These are phyloP conservation scores for Vachellia collinsii DNA, from an alignment of 306 rosid species.

Conservation along the genomic window DNA sequence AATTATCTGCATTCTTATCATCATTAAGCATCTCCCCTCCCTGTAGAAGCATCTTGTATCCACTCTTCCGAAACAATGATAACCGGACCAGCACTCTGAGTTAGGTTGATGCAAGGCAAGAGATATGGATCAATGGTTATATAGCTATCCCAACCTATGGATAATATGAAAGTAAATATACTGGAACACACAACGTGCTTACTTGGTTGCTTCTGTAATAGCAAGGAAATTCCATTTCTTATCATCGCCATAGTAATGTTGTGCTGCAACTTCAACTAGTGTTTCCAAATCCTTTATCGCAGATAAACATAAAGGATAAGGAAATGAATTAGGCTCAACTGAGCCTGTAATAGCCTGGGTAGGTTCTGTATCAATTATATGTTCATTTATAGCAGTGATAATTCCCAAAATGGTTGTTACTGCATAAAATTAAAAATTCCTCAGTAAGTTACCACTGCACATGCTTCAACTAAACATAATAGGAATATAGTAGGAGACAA, in stretches of 20 bases:
- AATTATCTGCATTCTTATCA: constrained; percentile 39
- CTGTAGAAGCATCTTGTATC: constrained; percentile 81
- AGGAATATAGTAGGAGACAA: constrained; percentile 23
- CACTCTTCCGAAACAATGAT: constrained; percentile 81
- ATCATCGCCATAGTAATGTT: constrained; percentile 84
- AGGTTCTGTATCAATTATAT: constrained; percentile 74
- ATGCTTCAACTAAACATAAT: constrained; percentile 10
- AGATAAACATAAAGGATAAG: constrained; percentile 82
- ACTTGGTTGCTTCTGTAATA: constrained; percentile 84
- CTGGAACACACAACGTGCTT: constrained; percentile 44
- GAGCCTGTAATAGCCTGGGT: constrained; percentile 48
- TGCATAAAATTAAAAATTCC: constrained; percentile 51
- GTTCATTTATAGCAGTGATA: constrained; percentile 85
- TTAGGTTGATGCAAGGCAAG: constrained; percentile 42
- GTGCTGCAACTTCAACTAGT: constrained; percentile 86
- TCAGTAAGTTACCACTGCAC: constrained; percentile 26
- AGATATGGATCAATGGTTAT: constrained; percentile 17
- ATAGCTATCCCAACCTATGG: constrained; percentile 27
- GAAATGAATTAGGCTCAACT: constrained; percentile 60
- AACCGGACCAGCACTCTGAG: constrained; percentile 83
- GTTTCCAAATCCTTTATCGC: constrained; percentile 91
- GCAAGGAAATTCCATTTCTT: constrained; percentile 96
- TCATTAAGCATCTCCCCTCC: constrained; percentile 83
- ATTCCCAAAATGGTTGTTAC: constrained; percentile 83
- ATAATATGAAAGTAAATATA: constrained; percentile 28